Evolutionary conservation across 2,329 filamentous ascomycete genomes (phyloP).

Genomic region (Colletotrichum higginsianum): DNA sequence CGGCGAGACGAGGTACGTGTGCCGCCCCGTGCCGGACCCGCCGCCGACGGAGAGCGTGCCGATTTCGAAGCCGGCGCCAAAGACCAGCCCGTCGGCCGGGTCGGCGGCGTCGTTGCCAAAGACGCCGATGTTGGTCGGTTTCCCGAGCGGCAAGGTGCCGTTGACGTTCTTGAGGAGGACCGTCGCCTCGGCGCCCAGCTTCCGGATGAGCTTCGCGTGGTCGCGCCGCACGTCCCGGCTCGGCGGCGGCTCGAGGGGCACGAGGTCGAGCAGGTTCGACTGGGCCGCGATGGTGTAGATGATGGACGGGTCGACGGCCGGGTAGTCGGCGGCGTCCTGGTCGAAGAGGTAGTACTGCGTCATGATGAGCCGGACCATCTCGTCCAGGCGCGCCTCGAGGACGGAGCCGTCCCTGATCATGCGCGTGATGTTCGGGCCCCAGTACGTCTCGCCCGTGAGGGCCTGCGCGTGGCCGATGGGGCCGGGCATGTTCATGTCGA

Average conservation of each 20-base stretch:
- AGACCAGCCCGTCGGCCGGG: conserved; percentile 36
- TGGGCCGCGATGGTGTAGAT: conserved; percentile 31
- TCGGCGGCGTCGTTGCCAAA: conserved; percentile 78
- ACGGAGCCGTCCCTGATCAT: conserved; percentile 70
- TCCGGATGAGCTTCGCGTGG: conserved; percentile 74
- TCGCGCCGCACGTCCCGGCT: conserved; percentile 68
- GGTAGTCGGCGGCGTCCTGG: conserved; percentile 63
- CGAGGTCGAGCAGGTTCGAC: conserved; percentile 21
- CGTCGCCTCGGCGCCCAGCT: conserved; percentile 68
- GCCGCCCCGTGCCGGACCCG: conserved; percentile 73
- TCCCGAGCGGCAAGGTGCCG: conserved; percentile 69
- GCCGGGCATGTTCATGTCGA: conserved; percentile 89
- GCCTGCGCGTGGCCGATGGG: conserved; percentile 54
- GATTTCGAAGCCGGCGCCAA: conserved; percentile 66
- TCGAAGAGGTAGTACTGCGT: conserved; percentile 72
- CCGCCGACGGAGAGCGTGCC: conserved; percentile 78
- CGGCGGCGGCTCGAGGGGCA: conserved; percentile 57
- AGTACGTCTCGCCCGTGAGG: conserved; percentile 69
- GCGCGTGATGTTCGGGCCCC: conserved; percentile 72
- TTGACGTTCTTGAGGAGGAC: conserved; percentile 77
- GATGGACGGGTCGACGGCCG: conserved; percentile 51
- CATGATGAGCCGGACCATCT: conserved; percentile 77
- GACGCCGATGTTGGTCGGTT: conserved; percentile 67
- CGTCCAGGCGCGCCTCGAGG: conserved; percentile 72
- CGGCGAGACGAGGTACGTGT: conserved; percentile 77